A percentile compares a stretch with the other conserved stretches of the same genome.
phyloP scores from a whole-genome alignment of 768 basidiomycete species.

The Tylopilus plumbeoviolaceoides region DNA sequence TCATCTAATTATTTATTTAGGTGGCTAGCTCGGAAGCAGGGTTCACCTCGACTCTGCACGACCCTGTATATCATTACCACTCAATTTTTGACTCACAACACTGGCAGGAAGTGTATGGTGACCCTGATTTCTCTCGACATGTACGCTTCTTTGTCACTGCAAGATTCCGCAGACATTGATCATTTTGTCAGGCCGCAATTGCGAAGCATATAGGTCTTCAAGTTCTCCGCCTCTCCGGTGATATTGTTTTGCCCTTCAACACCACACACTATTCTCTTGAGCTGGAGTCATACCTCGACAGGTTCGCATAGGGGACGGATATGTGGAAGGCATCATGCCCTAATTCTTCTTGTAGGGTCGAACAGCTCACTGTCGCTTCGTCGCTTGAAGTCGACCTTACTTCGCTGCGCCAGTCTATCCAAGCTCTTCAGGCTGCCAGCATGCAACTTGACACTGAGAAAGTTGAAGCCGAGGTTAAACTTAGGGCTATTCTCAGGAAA shows the following conservation, averaged over 20 bases:
- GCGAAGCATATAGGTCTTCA: conserved; percentile 65
- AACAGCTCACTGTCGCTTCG: conserved; percentile 17
- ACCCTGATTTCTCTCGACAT: conserved; percentile 72
- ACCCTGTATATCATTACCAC: conserved; percentile 72
- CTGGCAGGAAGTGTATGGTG: conserved; percentile 75
- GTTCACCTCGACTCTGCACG: conserved; percentile 37
- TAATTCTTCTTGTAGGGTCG: conserved; percentile 24
- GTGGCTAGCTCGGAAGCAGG: conserved; percentile 33
- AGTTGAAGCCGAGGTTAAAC: conserved; percentile 44
- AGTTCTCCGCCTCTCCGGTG: conserved; percentile 57
- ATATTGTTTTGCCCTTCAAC: conserved; percentile 67
- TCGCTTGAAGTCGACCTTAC: conserved; percentile 49
- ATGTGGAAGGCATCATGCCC: conserved; percentile 22
- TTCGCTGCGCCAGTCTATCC: conserved; percentile 44
- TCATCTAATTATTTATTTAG: conserved; percentile 15
- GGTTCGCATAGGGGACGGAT: conserved; percentile 35
- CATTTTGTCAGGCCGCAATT: conserved; percentile 48
- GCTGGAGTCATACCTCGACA: conserved; percentile 56
- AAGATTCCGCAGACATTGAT: background rate
- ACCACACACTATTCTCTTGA: conserved; percentile 73
- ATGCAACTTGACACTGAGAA: conserved; percentile 58
- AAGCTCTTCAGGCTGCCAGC: conserved; percentile 48
- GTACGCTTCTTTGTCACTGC: conserved; percentile 34
- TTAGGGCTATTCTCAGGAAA: conserved; percentile 43
- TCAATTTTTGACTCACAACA: conserved; percentile 68